Percentiles rank a stretch among this genome's conserved stretches.
These are phyloP conservation scores for Silene uniflora DNA, from an alignment of 148 eudicot genomes.

Conservation along the genomic window DNA sequence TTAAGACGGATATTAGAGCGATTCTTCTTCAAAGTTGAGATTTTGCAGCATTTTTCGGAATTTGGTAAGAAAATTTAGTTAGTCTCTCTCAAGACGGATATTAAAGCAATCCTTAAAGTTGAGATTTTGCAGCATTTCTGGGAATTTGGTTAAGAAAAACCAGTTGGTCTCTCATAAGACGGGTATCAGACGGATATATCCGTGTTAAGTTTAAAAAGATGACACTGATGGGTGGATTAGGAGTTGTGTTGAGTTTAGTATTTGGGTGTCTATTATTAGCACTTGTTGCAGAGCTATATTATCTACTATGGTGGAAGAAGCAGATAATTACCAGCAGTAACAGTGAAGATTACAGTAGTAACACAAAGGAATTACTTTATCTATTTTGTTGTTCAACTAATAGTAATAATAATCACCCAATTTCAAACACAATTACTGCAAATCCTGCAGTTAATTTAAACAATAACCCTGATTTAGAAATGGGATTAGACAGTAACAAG, in stretches of 20 bases:
- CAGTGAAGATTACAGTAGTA: conserved; percentile 25
- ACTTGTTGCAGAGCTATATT: conserved; percentile 69
- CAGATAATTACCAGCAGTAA: conserved; percentile 25
- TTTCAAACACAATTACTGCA: conserved; percentile 15
- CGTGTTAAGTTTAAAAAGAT: conserved; percentile 28
- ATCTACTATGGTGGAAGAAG: conserved; percentile 77
- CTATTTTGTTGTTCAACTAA: conserved; percentile 60
- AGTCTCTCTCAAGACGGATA: no score
- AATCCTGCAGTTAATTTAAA: conserved; percentile 22
- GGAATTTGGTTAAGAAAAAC: neutral
- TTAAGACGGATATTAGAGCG: no score
- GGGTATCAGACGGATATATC: conserved; percentile 5
- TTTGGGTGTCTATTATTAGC: conserved; percentile 69
- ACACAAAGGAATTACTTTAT: conserved; percentile 36
- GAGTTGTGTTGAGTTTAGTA: conserved; percentile 59
- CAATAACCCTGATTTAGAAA: conserved; percentile 44
- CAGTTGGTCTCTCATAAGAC: neutral
- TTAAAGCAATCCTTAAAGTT: neutral
- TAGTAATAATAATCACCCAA: conserved; percentile 25
- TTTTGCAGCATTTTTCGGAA: no score
- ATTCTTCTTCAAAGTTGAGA: no score
- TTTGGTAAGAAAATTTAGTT: no score
- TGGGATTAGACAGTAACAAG: conserved; percentile 36
- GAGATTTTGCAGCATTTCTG: conserved; percentile 2
- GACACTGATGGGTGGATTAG: conserved; percentile 66